A percentile compares a stretch with the other conserved stretches of the same genome.
Evolutionary conservation across 2,329 filamentous ascomycete genomes (phyloP).

Genomic region (Epichloe scottii): DNA sequence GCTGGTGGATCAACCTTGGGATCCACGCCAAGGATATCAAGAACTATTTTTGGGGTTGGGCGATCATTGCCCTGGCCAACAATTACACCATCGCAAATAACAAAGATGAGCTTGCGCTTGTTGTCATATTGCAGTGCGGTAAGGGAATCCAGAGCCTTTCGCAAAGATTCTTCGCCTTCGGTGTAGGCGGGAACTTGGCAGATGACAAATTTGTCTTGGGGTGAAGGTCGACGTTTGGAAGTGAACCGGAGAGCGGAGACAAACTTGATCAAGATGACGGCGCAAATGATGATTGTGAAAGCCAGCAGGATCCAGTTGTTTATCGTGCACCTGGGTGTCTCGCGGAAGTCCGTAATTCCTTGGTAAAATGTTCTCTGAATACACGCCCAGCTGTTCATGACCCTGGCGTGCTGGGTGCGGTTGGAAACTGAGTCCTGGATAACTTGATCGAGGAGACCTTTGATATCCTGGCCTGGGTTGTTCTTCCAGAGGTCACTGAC

Average conservation of each 20-base stretch:
- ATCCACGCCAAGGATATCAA: constrained; percentile 94
- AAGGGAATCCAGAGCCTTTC: constrained; percentile 86
- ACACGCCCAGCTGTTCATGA: constrained; percentile 62
- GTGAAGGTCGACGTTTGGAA: constrained; percentile 74
- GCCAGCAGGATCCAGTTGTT: constrained; percentile 85
- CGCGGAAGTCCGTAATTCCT: constrained; percentile 75
- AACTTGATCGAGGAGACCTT: constrained; percentile 45
- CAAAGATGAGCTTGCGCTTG: constrained; percentile 91
- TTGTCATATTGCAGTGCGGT: constrained; percentile 95
- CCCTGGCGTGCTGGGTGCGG: constrained; percentile 32
- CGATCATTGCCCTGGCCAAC: constrained; percentile 92
- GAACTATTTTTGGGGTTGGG: constrained; percentile 91
- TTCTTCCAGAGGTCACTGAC: constrained; percentile 57
- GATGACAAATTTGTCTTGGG: constrained; percentile 97
- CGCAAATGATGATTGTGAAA: constrained; percentile 73
- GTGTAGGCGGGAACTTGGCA: constrained; percentile 97
- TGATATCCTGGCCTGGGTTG: constrained; percentile 72
- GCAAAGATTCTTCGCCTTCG: constrained; percentile 87
- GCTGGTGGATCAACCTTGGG: constrained; percentile 93
- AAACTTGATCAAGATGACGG: constrained; percentile 79
- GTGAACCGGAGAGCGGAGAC: constrained; percentile 86
- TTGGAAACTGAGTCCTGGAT: constrained; percentile 37
- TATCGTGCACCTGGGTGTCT: constrained; percentile 61
- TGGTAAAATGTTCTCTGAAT: constrained; percentile 73
- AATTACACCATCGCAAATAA: constrained; percentile 96